These are phyloP conservation scores for Parietichytrium sp. DNA, from an alignment of 108 stramenopile species.

Conservation along the genomic window DNA sequence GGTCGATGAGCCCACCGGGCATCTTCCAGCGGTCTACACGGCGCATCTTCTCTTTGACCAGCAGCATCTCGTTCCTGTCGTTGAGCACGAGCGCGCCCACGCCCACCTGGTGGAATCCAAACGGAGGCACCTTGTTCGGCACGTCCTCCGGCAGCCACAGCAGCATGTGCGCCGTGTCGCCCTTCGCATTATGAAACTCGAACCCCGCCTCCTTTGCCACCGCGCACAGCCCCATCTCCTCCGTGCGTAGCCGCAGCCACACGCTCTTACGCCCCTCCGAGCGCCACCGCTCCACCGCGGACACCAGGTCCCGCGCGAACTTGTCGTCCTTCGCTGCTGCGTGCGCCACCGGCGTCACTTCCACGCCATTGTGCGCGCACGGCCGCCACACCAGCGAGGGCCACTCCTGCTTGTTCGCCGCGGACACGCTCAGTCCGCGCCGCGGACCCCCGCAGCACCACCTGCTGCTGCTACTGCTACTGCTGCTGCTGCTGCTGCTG, in stretches of 20 bases:
- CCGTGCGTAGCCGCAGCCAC: not conserved
- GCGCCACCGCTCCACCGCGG: not conserved
- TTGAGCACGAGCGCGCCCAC: conserved; percentile 38
- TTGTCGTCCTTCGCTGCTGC: not conserved
- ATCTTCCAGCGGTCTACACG: conserved; percentile 67
- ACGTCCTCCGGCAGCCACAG: not conserved
- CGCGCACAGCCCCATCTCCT: not conserved
- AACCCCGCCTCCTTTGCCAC: conserved; percentile 36
- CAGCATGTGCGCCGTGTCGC: conserved; percentile 29
- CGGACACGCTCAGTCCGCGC: no score
- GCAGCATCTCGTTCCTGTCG: conserved; percentile 16
- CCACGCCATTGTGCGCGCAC: no score
- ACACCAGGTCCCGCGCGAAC: not conserved
- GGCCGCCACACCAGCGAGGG: no score
- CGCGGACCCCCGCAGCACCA: no score
- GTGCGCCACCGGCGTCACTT: not conserved
- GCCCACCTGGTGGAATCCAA: conserved; percentile 1
- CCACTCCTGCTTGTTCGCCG: no score
- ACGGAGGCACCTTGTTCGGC: conserved; percentile 40
- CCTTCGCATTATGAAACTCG: conserved; percentile 46
- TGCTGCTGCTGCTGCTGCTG: no score
- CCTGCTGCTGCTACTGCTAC: no score
- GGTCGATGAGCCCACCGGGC: conserved; percentile 75
- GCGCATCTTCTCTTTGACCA: conserved; percentile 27
- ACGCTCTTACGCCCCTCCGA: not conserved